Evolutionary conservation across 208 protist genomes (phyloP).

Genomic region (Crithidia bombi): DNA sequence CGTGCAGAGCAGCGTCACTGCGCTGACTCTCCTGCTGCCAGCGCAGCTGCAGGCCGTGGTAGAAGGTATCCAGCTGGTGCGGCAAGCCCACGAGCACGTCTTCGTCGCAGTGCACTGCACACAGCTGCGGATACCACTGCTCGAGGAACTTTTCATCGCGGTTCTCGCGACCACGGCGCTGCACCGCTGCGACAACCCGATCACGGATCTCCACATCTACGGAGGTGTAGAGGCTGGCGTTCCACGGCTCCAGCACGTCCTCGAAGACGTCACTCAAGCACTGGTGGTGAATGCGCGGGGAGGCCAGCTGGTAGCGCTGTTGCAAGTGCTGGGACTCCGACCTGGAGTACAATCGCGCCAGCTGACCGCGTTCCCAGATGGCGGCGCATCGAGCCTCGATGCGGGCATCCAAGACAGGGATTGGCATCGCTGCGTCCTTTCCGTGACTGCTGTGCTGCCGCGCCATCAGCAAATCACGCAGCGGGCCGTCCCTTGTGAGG

Average conservation of each 20-base stretch:
- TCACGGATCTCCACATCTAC: constrained; percentile 29
- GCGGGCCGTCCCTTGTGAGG: constrained; percentile 23
- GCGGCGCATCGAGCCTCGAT: constrained; percentile 40
- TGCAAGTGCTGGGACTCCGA: constrained; percentile 62
- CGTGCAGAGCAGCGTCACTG: constrained; percentile 3
- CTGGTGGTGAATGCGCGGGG: constrained; percentile 46
- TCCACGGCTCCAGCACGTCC: constrained; percentile 55
- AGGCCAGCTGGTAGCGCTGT: constrained; percentile 43
- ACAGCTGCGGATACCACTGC: constrained; percentile 30
- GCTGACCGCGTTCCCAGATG: constrained; percentile 51
- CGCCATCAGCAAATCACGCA: constrained; percentile 39
- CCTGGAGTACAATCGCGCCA: constrained; percentile 40
- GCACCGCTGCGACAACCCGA: constrained; percentile 31
- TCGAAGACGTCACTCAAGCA: constrained; percentile 47
- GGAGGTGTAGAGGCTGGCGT: constrained; percentile 24
- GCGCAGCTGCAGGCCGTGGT: constrained; percentile 22
- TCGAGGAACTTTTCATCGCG: constrained; percentile 37
- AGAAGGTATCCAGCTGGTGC: constrained; percentile 26
- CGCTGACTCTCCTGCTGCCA: constrained; percentile 11
- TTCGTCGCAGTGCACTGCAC: constrained; percentile 4
- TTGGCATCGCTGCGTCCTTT: constrained; percentile 15
- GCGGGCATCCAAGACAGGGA: constrained; percentile 30
- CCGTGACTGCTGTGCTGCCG: constrained; percentile 27
- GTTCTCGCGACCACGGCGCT: constrained; percentile 31
- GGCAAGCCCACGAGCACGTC: constrained; percentile 19